Conservation (phyloP, 495 filamentous ascomycete genomes). For the Annulohypoxylon nitens region DNA sequence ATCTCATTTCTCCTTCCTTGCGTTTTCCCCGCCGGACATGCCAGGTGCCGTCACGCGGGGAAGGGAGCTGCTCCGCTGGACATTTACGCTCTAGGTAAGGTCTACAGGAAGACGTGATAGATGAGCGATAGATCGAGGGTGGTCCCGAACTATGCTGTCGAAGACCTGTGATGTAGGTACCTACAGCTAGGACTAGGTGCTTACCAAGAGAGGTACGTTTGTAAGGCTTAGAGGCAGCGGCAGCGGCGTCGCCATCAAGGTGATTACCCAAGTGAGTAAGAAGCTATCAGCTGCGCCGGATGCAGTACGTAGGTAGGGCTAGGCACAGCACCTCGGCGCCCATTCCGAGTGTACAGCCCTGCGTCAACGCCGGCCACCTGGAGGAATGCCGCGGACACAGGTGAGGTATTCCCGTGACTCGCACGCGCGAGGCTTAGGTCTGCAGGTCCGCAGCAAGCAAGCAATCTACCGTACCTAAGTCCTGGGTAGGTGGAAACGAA, state of each 20-base stretch:
- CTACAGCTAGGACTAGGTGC: no score
- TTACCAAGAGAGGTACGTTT: no score
- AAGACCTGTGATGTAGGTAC: no score
- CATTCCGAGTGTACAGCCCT: slow-evolving; percentile 30
- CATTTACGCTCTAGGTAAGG: no score
- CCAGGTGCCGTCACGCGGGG: slow-evolving; percentile 27
- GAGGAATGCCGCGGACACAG: not conserved
- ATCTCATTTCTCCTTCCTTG: slow-evolving; percentile 13
- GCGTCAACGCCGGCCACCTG: not conserved
- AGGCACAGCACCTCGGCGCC: slow-evolving; percentile 14
- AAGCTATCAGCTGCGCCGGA: not conserved
- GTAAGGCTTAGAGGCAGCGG: slow-evolving; percentile 13
- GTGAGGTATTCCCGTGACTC: slow-evolving; percentile 12
- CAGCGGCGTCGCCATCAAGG: slow-evolving; percentile 8
- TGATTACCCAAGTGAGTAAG: not conserved
- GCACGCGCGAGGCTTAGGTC: not conserved
- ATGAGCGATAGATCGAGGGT: no score
- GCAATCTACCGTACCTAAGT: not conserved
- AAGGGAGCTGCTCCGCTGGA: slow-evolving; percentile 19
- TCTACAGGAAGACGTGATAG: no score
- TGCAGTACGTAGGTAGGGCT: not conserved
- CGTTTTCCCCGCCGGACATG: slow-evolving; percentile 28
- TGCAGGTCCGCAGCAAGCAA: not conserved
- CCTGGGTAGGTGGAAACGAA: not conserved
- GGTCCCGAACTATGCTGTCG: slow-evolving; percentile 1